Evolutionary conservation across 768 basidiomycete species (phyloP), one percentile per base, ranked within the genome.

Genomic region (Tubosaeta brunneosetosa): DNA sequence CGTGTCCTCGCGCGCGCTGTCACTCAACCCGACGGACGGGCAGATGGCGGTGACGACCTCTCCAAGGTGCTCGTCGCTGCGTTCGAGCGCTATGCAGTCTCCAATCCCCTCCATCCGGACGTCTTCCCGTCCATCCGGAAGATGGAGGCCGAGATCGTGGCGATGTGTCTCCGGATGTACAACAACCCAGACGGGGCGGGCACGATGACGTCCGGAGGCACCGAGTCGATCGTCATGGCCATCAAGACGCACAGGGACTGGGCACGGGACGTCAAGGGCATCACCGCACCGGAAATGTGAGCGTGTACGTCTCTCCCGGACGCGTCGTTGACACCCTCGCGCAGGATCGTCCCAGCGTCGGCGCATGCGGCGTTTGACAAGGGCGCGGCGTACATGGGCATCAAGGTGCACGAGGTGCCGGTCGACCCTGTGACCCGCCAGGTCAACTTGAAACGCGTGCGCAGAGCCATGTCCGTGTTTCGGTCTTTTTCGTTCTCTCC

Each of bases 351-450:
- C 8, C 88, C 94, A 0, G 75, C 79, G 1, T 86, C 90, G 0
- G 93, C 88, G 0, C 95, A 97, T 63, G 92, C 92, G 2, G 95
- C 95, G 0, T 99, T 99, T 66, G 86, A 93, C 74, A 99, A 99
- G 67, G 94, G 87, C 4, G 86, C 83, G 2, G 80, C 84, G 9
- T 97, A 95, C 67, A 81, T 97, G 64, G 81, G 83, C 13, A 82
- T 99, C 74, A 97, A 97, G 74, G 76, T 94, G 6, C 93, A 93
- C 61, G 78, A 81, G 29, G 81, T 99, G 43, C 91, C 94, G 0
- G 85, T 98, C 22, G 78, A 97, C 62, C 73, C 77, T 2, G 66
- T 72, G 16, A 92, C 92, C 16, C 82, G 94, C 17, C 81, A 86
- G 65, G 93, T 86, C 7, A 77, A 94, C 66, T 57, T 97, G 45